Evolutionary conservation across 805 yeast species (phyloP).

Genomic region (Lipomyces spencermartinsiae): DNA sequence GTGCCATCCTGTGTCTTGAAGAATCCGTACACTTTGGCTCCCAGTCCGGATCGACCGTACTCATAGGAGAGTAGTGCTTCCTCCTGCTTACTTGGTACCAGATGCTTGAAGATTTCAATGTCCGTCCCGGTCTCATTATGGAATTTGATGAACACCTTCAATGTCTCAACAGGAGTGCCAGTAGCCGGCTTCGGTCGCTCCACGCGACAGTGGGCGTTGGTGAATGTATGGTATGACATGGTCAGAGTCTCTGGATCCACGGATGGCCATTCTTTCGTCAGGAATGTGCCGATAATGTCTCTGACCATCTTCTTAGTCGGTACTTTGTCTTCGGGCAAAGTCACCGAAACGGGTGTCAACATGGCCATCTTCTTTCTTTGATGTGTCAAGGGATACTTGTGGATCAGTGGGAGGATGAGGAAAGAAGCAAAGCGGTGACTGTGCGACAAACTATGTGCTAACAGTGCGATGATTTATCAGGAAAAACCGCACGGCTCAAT

Average conservation of each 20-base stretch:
- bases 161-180: neutral
- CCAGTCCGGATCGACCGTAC: slow-evolving; percentile 3
- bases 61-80: slow-evolving; percentile 1
- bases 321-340: neutral
- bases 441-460: neutral
- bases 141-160: slow-evolving; percentile 1
- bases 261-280: neutral
- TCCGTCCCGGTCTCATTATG: neutral
- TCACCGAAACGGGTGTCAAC: neutral
- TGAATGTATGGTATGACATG: neutral
- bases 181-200: slow-evolving; percentile 3
- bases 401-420: neutral
- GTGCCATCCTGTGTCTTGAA: slow-evolving; percentile 4
- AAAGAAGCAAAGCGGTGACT: neutral
- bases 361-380: neutral
- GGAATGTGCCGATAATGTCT: slow-evolving; percentile 3
- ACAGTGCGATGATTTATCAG: neutral
- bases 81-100: neutral
- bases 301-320: slow-evolving; percentile 5
- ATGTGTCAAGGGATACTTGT: neutral
- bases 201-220: neutral
- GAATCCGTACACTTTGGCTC: slow-evolving; percentile 3
- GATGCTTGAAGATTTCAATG: neutral
- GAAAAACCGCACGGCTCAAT: no score
- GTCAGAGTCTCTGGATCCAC: neutral